These are phyloP conservation scores for Hydrangea macrophylla DNA, from an alignment of 148 eudicot species.

Conservation along the genomic window DNA sequence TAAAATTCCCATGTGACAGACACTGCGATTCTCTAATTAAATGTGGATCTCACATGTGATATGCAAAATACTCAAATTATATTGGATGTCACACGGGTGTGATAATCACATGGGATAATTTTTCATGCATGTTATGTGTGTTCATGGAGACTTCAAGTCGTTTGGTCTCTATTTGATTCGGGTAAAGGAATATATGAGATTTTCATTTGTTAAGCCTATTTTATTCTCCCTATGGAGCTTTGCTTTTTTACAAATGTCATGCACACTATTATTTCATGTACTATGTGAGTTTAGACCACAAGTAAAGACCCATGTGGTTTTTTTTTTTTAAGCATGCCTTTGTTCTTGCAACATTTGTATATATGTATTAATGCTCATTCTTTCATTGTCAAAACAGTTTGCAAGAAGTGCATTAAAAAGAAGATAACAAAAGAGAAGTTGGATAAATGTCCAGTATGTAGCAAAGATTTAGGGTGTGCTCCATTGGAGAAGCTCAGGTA, in stretches of 20 bases:
- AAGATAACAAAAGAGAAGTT: conserved; percentile 12
- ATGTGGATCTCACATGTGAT: too few species aligned
- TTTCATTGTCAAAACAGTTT: conserved; percentile 9
- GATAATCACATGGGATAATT: too few species aligned
- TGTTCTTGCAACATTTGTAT: too few species aligned
- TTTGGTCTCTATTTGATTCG: neutral
- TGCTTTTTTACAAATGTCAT: too few species aligned
- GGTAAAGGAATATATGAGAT: neutral
- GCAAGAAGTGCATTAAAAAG: conserved; percentile 11
- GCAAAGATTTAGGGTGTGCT: conserved; percentile 2
- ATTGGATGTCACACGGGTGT: too few species aligned
- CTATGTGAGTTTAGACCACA: neutral
- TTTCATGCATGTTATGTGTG: neutral
- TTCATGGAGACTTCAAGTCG: neutral
- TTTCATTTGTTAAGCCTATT: neutral
- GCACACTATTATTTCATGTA: neutral
- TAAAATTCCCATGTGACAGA: too few species aligned
- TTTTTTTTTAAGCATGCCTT: too few species aligned
- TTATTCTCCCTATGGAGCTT: too few species aligned
- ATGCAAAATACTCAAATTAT: too few species aligned
- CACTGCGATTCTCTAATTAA: too few species aligned
- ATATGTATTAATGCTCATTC: too few species aligned
- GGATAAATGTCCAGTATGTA: conserved; percentile 16
- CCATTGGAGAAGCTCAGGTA: conserved; percentile 22
- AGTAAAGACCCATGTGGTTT: too few species aligned